These are phyloP conservation scores for Rubroboletus pulcherrimus DNA, from an alignment of 768 basidiomycete genomes.

Conservation along the genomic window DNA sequence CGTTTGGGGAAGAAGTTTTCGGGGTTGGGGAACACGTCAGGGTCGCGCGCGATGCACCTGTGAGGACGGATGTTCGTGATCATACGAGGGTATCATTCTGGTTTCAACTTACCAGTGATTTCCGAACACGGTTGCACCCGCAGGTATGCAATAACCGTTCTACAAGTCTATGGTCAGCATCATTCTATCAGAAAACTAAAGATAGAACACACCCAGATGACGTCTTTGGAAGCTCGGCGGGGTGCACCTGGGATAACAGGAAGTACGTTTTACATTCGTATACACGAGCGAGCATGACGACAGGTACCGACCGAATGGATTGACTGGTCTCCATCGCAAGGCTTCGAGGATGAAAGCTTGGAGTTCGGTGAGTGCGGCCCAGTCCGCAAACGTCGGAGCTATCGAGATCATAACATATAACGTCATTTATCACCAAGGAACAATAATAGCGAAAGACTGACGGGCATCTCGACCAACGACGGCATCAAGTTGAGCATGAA, in stretches of 20 bases:
- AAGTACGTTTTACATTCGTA: not conserved
- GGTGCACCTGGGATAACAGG: conserved; percentile 13
- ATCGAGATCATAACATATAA: not conserved
- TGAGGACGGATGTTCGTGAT: not conserved
- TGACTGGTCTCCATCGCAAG: conserved; percentile 38
- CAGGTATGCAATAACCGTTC: conserved; percentile 33
- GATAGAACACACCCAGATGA: conserved; percentile 22
- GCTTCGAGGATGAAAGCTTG: conserved; percentile 38
- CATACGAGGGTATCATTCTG: not conserved
- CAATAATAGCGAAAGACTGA: conserved; percentile 9
- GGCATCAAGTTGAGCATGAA: conserved; percentile 37
- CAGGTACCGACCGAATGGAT: conserved; percentile 24
- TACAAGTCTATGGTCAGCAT: conserved; percentile 14
- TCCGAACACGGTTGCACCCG: conserved; percentile 32
- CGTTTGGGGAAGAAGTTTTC: conserved; percentile 54
- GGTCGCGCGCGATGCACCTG: conserved; percentile 26
- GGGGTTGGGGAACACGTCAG: conserved; percentile 30
- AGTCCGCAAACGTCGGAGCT: conserved; percentile 39
- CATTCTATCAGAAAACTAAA: too few species aligned
- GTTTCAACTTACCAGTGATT: conserved; percentile 25
- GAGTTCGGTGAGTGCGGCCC: conserved; percentile 30
- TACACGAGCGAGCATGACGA: not conserved
- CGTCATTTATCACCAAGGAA: not conserved
- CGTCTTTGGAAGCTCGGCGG: conserved; percentile 23
- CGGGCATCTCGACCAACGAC: conserved; percentile 35